phyloP scores from a whole-genome alignment of 768 basidiomycete genomes.

The Cantharellus anzutake region DNA sequence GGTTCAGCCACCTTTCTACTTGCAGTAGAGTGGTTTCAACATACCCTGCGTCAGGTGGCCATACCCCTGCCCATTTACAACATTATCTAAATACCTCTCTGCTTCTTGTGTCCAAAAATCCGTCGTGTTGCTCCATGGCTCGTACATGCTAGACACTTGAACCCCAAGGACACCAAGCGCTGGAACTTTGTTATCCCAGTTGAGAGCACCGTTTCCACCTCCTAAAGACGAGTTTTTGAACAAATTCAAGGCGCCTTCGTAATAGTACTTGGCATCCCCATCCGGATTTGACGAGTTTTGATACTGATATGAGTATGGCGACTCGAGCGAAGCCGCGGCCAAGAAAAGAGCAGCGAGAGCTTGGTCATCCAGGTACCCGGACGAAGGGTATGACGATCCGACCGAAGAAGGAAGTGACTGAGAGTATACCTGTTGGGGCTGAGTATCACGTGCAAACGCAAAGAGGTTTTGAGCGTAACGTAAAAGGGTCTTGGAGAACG shows the following conservation, averaged over 20 bases:
- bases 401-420: slow-evolving; percentile 44
- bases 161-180: slow-evolving; percentile 58
- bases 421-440: slow-evolving; percentile 41
- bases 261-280: not conserved
- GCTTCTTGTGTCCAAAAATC: slow-evolving; percentile 48
- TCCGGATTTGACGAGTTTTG: slow-evolving; percentile 22
- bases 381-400: slow-evolving; percentile 43
- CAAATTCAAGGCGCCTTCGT: not conserved
- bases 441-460: slow-evolving; percentile 48
- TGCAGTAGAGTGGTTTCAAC: slow-evolving; percentile 8
- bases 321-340: slow-evolving; percentile 15
- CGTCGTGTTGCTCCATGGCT: slow-evolving; percentile 24
- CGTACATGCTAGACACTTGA: slow-evolving; percentile 32
- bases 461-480: slow-evolving; percentile 62
- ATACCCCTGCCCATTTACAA: slow-evolving; percentile 37
- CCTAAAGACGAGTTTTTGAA: not conserved
- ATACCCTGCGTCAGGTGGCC: slow-evolving; percentile 44
- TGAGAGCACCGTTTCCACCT: slow-evolving; percentile 25
- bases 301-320: slow-evolving; percentile 29
- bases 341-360: slow-evolving; percentile 60
- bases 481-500: slow-evolving; percentile 52
- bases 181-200: slow-evolving; percentile 77
- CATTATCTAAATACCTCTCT: slow-evolving; percentile 56
- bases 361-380: slow-evolving; percentile 54
- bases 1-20: too few relatives aligned